Evolutionary conservation across 2,329 filamentous ascomycete genomes (phyloP).

Genomic region (Sclerotinia glacialis): DNA sequence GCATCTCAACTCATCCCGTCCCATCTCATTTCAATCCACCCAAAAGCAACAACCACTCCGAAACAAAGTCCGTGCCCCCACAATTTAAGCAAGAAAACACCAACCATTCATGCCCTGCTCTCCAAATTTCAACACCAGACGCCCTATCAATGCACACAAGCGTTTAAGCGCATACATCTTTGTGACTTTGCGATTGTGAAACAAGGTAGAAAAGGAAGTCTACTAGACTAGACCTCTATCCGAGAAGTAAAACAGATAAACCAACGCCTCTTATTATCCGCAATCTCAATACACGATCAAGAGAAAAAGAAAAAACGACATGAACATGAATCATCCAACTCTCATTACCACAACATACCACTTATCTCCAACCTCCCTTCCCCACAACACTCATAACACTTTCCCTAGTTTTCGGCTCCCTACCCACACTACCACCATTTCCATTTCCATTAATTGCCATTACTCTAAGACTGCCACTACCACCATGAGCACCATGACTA

Average conservation of each 20-base stretch:
- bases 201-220: not conserved
- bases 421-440: constrained; percentile 28
- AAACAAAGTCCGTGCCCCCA: not conserved
- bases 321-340: not conserved
- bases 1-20: not conserved
- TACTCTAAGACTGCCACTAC: constrained; percentile 1
- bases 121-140: not conserved
- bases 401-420: constrained; percentile 34
- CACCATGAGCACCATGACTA: not conserved
- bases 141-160: not conserved
- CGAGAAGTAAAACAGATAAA: not conserved
- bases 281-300: not conserved
- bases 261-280: not conserved
- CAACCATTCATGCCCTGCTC: not conserved
- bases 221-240: not conserved
- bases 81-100: not conserved
- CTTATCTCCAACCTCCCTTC: constrained; percentile 38
- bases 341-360: not conserved
- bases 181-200: not conserved
- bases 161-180: not conserved
- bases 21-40: not conserved
- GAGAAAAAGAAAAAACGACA: not conserved
- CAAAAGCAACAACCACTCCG: not conserved
- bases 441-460: constrained; percentile 9
- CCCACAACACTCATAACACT: constrained; percentile 34